A percentile compares a stretch with the other conserved stretches of the same genome.
Evolutionary conservation across 1,139 yeast genomes (phyloP).

Genomic region (Kodamaea ohmeri): DNA sequence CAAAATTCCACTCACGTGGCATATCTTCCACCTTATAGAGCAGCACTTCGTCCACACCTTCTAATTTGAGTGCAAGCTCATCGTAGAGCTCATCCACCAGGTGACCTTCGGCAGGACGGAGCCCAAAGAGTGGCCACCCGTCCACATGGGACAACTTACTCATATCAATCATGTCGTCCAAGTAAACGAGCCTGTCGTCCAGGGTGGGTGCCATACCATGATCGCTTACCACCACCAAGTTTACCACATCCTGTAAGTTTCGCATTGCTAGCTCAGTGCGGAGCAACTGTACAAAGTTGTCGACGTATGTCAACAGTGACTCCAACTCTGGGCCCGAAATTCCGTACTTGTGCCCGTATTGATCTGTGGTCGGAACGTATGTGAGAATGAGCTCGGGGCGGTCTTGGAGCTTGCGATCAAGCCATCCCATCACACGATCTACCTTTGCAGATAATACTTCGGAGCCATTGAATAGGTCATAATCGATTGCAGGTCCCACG

Average conservation of each 20-base stretch:
- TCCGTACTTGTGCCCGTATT: conserved; percentile 71
- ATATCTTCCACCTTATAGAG: conserved; percentile 57
- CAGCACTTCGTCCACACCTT: conserved; percentile 33
- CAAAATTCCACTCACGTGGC: conserved; percentile 66
- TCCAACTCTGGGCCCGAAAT: conserved; percentile 57
- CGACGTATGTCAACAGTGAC: conserved; percentile 60
- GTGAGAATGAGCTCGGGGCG: conserved; percentile 80
- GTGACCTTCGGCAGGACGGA: conserved; percentile 51
- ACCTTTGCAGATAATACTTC: conserved; percentile 60
- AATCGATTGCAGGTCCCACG: conserved; percentile 42
- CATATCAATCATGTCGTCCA: conserved; percentile 66
- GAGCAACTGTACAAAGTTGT: conserved; percentile 54
- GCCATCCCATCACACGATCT: conserved; percentile 59
- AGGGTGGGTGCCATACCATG: conserved; percentile 95
- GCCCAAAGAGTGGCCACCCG: conserved; percentile 89
- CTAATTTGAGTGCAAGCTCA: conserved; percentile 26
- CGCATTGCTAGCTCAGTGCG: conserved; percentile 48
- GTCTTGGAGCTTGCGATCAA: conserved; percentile 49
- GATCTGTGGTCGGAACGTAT: conserved; percentile 79
- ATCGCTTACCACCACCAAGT: conserved; percentile 77
- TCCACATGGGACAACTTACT: conserved; percentile 58
- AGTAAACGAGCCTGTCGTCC: conserved; percentile 56
- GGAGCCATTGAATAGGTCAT: conserved; percentile 62
- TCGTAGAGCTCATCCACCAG: conserved; percentile 37
- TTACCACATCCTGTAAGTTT: conserved; percentile 62